Percentiles rank a stretch among this genome's conserved stretches.
phyloP scores from a whole-genome alignment of 306 rosid genomes.

The Acacia confusa region DNA sequence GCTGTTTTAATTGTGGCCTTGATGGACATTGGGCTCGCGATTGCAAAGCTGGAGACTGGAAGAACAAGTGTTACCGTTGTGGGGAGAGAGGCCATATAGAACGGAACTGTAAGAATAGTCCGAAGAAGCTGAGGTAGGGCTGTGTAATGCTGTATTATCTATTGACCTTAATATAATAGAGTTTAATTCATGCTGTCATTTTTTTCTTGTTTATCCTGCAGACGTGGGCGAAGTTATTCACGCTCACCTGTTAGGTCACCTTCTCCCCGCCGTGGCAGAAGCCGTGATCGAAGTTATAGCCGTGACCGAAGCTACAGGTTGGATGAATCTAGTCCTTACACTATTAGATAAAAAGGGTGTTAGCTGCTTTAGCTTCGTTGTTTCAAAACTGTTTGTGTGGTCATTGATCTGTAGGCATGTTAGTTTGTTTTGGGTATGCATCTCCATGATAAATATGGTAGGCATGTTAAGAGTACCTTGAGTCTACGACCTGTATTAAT shows the following conservation, averaged over 20 bases:
- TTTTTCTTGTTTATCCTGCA: conserved; percentile 16
- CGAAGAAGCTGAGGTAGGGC: conserved; percentile 61
- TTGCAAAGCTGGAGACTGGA: conserved; percentile 93
- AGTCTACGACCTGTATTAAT: neutral
- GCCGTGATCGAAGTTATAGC: conserved; percentile 59
- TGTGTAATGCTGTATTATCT: neutral
- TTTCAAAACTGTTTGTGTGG: neutral
- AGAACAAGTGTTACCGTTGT: conserved; percentile 84
- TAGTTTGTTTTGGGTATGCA: neutral
- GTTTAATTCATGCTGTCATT: neutral
- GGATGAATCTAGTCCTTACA: neutral
- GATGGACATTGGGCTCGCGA: conserved; percentile 94
- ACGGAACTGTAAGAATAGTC: conserved; percentile 77
- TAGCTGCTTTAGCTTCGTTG: neutral
- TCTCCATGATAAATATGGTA: neutral
- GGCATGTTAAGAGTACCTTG: neutral
- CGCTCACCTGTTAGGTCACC: conserved; percentile 47
- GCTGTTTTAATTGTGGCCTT: conserved; percentile 84
- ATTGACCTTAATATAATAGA: neutral
- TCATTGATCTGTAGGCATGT: neutral
- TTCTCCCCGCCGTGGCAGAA: conserved; percentile 56
- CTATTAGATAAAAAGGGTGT: neutral
- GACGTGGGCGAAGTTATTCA: conserved; percentile 57
- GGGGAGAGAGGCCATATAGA: conserved; percentile 92
- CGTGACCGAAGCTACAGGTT: conserved; percentile 62